Percentiles rank a stretch among this genome's conserved stretches.
Conservation (phyloP, 371 early-diverging fungal species). For the Gilbertella persicaria region DNA sequence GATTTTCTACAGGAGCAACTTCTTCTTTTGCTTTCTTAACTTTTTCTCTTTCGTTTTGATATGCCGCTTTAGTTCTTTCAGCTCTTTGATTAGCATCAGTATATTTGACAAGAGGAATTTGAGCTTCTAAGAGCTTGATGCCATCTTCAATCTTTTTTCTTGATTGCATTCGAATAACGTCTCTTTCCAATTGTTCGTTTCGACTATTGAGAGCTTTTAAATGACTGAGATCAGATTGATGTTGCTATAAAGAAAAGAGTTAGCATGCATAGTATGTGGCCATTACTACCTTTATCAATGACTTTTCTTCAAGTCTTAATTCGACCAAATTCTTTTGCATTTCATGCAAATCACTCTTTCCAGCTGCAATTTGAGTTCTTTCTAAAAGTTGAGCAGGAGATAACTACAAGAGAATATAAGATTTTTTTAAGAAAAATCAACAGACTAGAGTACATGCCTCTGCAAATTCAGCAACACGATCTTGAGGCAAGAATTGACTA, state of each 20-base stretch:
- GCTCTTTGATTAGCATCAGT: slow-evolving; percentile 58
- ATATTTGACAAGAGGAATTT: slow-evolving; percentile 66
- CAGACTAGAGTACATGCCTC: slow-evolving; percentile 64
- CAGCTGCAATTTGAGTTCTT: slow-evolving; percentile 87
- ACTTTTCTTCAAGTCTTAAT: slow-evolving; percentile 64
- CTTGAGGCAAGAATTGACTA: slow-evolving; percentile 96
- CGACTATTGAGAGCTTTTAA: slow-evolving; percentile 57
- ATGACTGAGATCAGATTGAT: slow-evolving; percentile 58
- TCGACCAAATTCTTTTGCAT: slow-evolving; percentile 71
- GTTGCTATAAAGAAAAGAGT: slow-evolving; percentile 32
- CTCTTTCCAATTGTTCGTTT: slow-evolving; percentile 67
- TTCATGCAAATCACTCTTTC: slow-evolving; percentile 62
- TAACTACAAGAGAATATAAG: slow-evolving; percentile 50
- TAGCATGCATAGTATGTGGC: background rate
- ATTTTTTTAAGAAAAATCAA: too few species aligned
- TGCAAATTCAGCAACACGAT: slow-evolving; percentile 92
- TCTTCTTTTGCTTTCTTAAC: slow-evolving; percentile 43
- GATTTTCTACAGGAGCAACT: slow-evolving; percentile 40
- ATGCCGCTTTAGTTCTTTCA: slow-evolving; percentile 50
- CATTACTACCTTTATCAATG: slow-evolving; percentile 41
- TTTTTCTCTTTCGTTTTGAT: slow-evolving; percentile 35
- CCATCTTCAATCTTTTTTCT: slow-evolving; percentile 57
- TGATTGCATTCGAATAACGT: slow-evolving; percentile 74
- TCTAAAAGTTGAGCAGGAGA: slow-evolving; percentile 71
- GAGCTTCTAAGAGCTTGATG: slow-evolving; percentile 44